Conservation (phyloP, 352 stramenopile species). For the Globisporangium parvum region DNA sequence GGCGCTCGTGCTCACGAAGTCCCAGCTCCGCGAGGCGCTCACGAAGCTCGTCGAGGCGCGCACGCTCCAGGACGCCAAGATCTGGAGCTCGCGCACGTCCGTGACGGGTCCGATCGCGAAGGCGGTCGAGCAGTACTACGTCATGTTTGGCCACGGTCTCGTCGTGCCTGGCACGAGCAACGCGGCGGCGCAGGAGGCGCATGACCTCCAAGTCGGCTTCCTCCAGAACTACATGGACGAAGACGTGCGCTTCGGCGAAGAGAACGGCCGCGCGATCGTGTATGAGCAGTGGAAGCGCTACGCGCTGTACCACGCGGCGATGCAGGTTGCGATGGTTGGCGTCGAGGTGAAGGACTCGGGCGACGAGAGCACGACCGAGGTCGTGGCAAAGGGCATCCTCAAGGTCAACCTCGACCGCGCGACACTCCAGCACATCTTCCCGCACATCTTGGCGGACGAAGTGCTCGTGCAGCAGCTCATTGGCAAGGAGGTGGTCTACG, state of each 20-base stretch:
- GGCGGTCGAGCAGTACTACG: constrained; percentile 16
- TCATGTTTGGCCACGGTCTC: constrained; percentile 15
- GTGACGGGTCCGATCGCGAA: constrained; percentile 7
- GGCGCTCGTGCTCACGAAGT: constrained; percentile 3
- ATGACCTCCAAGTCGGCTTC: constrained; percentile 23
- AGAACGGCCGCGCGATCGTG: constrained; percentile 7
- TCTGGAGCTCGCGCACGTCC: constrained; percentile 14
- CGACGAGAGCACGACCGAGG: constrained; percentile 6
- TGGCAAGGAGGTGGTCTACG: constrained; percentile 25
- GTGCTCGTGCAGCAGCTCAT: constrained; percentile 31
- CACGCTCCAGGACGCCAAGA: constrained; percentile 12
- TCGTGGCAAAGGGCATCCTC: constrained; percentile 12
- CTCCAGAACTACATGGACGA: constrained; percentile 33
- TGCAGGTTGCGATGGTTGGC: constrained; percentile 11
- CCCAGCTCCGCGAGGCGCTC: constrained; percentile 10
- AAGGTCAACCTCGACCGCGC: constrained; percentile 10
- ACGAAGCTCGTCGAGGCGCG: constrained; percentile 9
- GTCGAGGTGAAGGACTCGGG: constrained; percentile 7
- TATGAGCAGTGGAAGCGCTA: constrained; percentile 22
- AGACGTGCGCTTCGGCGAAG: constrained; percentile 30
- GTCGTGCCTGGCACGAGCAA: constrained; percentile 5
- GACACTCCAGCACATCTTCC: constrained; percentile 29
- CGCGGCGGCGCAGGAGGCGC: constrained; percentile 5
- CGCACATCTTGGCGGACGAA: constrained; percentile 28
- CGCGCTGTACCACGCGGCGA: constrained; percentile 13